phyloP scores from a whole-genome alignment of 768 basidiomycete species.

The Suillus bovinus region DNA sequence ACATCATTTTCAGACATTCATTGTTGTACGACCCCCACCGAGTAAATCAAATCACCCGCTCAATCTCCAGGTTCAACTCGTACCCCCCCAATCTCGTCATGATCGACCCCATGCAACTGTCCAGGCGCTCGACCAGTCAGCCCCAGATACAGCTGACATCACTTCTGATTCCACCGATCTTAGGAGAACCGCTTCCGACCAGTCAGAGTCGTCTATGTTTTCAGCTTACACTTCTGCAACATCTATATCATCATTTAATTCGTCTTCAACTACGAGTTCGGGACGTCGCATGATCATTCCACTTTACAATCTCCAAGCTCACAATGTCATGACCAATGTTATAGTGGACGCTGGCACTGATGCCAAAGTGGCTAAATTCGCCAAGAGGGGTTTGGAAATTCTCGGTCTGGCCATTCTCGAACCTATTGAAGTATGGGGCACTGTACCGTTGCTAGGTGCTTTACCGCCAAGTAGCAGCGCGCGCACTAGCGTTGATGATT shows the following conservation, averaged over 20 bases:
- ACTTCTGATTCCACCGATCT: conserved; percentile 27
- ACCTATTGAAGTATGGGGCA: conserved; percentile 70
- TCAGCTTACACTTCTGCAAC: conserved; percentile 52
- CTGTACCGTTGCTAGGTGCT: conserved; percentile 14
- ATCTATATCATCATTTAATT: conserved; percentile 41
- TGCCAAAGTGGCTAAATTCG: conserved; percentile 79
- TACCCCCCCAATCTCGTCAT: conserved; percentile 55
- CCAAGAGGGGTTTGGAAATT: conserved; percentile 71
- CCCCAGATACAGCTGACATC: conserved; percentile 27
- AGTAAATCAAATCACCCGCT: conserved; percentile 83
- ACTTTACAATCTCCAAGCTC: conserved; percentile 84
- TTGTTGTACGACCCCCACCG: conserved; percentile 89
- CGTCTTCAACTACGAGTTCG: conserved; percentile 44
- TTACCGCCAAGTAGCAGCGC: conserved; percentile 19
- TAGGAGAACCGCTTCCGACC: conserved; percentile 37
- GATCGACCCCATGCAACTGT: conserved; percentile 38
- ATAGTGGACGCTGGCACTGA: conserved; percentile 89
- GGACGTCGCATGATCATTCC: conserved; percentile 79
- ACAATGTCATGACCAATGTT: conserved; percentile 84
- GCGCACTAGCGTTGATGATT: conserved; percentile 32
- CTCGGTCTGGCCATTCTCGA: conserved; percentile 79
- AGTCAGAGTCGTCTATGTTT: conserved; percentile 49
- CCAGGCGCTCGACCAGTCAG: conserved; percentile 45
- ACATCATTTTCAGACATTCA: conserved; percentile 68
- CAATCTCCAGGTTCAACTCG: conserved; percentile 90